Base-by-base conservation (phyloP, 2,329 filamentous ascomycete genomes). In the Paecilomyces dactylethromorphus region DNA sequence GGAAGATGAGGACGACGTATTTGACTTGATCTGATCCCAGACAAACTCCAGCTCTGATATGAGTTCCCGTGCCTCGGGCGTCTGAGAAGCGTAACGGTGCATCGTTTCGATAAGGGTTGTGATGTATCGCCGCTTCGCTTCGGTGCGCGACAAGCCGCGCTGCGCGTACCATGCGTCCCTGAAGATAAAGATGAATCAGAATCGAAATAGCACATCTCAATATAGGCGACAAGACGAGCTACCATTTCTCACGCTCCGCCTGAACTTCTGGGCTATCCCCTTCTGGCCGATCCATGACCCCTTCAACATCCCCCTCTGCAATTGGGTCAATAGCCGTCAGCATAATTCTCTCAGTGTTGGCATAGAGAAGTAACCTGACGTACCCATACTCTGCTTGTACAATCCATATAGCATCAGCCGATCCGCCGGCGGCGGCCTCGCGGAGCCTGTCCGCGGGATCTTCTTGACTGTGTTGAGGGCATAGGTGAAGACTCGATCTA, bases 391-490 rank as follows among this genome's bases (percentile, higher is more conserved):
- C 77, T 99, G 94, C 74, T 99, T 99, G 80, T 99, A 99, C 65
- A 99, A 83, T 64, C 94, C 94, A 87, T 99, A 99, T 62, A 99
- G 88, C 59, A 90, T 89, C 66, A 99, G 82, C 59, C 94, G 88
- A 70, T 95, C 92, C 61, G 84, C 81, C 1, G 92, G 85, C 54
- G 94, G 94, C 53, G 94, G 94, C 62, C 94, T 89, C 63, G 91
- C 87, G 56, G 91, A 91, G 63, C 94, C 93, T 18, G 92, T 96
- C 71, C 94, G 93, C 67, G 90, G 90, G 67, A 99, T 95, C 78
- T 95, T 95, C 78, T 97, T 97, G 69, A 99, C 93, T 24, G 94
- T 97, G 79, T 96, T 97, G 76, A 99, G 89, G 65, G 94, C 94
- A 85, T 99, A 93, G 74, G 95, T 93, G 76, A 99, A 99, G 72